Percentiles rank a stretch among this genome's conserved stretches.
Evolutionary conservation across 805 yeast species (phyloP).

Genomic region (Candida morakotiae): DNA sequence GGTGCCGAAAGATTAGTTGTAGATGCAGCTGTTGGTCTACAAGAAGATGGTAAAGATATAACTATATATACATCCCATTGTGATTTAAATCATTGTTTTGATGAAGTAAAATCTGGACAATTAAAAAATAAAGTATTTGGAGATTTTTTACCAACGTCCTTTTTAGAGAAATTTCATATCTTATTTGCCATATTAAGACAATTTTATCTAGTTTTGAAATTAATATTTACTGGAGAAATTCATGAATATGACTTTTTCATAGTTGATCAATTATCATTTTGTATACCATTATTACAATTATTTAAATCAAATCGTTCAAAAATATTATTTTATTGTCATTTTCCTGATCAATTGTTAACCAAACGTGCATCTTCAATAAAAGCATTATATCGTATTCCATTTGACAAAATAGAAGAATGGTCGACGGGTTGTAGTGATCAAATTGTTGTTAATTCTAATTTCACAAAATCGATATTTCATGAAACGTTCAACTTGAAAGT

Average conservation of each 20-base stretch:
- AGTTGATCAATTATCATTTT: constrained; percentile 84
- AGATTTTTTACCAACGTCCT: constrained; percentile 72
- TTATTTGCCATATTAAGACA: constrained; percentile 84
- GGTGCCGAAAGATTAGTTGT: constrained; percentile 98
- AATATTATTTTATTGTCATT: constrained; percentile 88
- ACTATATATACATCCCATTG: constrained; percentile 86
- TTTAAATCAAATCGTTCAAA: constrained; percentile 40
- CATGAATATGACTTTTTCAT: constrained; percentile 63
- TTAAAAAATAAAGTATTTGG: constrained; percentile 73
- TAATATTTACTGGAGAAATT: constrained; percentile 48
- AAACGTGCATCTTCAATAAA: constrained; percentile 38
- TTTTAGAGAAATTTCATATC: constrained; percentile 68
- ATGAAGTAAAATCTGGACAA: constrained; percentile 64
- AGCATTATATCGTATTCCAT: constrained; percentile 69
- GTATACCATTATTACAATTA: constrained; percentile 65
- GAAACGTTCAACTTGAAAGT: constrained; percentile 50
- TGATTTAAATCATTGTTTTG: constrained; percentile 83
- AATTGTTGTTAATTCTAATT: constrained; percentile 82
- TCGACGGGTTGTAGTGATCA: constrained; percentile 73
- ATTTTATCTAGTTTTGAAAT: constrained; percentile 49
- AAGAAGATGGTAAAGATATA: constrained; percentile 59
- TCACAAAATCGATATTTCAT: constrained; percentile 69
- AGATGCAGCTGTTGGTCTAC: constrained; percentile 88
- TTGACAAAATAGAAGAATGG: constrained; percentile 79
- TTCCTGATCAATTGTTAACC: constrained; percentile 85